Conservation (phyloP, 2,329 filamentous ascomycete genomes). For the Sporothrix variecibatus region DNA sequence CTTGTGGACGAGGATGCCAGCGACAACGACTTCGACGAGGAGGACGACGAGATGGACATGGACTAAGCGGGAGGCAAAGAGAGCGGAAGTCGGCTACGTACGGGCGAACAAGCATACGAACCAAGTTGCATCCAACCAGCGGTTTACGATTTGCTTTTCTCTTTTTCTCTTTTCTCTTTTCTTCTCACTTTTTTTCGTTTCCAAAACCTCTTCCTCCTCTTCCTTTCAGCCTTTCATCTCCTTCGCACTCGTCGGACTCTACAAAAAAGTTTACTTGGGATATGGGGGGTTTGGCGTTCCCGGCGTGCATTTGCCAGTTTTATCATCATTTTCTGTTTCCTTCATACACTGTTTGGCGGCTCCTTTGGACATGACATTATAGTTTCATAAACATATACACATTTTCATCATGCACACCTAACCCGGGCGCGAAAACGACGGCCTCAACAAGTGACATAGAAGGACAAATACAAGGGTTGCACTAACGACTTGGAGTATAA, state of each 20-base stretch:
- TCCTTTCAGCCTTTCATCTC: background rate
- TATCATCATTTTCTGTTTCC: background rate
- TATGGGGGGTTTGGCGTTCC: slow-evolving; percentile 24
- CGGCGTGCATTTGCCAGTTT: slow-evolving; percentile 24
- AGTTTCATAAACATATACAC: background rate
- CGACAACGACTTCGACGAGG: slow-evolving; percentile 32
- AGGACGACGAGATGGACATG: slow-evolving; percentile 29
- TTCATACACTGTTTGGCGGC: slow-evolving; percentile 9
- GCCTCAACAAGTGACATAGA: background rate
- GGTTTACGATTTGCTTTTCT: background rate
- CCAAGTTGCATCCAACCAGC: background rate
- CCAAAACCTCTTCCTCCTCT: background rate
- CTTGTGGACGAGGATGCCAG: slow-evolving; percentile 32
- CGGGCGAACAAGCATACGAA: background rate
- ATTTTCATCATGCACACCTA: background rate
- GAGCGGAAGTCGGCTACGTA: background rate
- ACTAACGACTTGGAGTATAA: background rate
- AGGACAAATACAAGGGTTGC: background rate
- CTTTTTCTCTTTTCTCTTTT: slow-evolving; percentile 15
- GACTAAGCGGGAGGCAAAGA: slow-evolving; percentile 15
- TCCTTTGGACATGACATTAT: background rate
- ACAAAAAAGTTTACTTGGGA: slow-evolving; percentile 10
- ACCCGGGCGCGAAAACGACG: background rate
- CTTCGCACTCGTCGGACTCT: background rate
- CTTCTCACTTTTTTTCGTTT: background rate